These are phyloP conservation scores for Tetrahymena thermophila DNA, from an alignment of 73 alveolate genomes.

Conservation along the genomic window DNA sequence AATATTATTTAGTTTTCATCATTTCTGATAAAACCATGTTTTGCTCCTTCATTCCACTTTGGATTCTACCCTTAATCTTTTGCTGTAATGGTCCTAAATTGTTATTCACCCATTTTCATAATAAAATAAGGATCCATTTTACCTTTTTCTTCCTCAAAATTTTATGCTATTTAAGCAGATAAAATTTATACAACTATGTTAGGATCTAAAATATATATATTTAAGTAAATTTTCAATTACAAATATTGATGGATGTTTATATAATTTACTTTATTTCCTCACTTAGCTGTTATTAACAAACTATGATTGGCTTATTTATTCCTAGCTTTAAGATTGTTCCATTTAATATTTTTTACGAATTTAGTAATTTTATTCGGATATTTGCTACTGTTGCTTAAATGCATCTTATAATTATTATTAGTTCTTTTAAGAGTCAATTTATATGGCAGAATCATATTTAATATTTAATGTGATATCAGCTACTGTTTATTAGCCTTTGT, in stretches of 20 bases:
- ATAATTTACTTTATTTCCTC: background rate
- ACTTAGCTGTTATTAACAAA: background rate
- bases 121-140: background rate
- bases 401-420: background rate
- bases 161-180: background rate
- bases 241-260: background rate
- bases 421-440: background rate
- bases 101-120: background rate
- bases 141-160: background rate
- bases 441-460: background rate
- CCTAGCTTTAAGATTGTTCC: background rate
- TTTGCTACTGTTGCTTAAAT: background rate
- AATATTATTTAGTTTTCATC: background rate
- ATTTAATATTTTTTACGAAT: background rate
- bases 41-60: background rate
- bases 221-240: background rate
- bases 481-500: background rate
- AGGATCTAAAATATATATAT: background rate
- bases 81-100: background rate
- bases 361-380: background rate
- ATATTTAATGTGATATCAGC: background rate
- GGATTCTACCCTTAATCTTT: background rate
- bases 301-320: background rate
- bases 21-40: background rate
- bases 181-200: background rate